phyloP scores from a whole-genome alignment of 257 asterid genomes.

The Przewalskia tangutica region DNA sequence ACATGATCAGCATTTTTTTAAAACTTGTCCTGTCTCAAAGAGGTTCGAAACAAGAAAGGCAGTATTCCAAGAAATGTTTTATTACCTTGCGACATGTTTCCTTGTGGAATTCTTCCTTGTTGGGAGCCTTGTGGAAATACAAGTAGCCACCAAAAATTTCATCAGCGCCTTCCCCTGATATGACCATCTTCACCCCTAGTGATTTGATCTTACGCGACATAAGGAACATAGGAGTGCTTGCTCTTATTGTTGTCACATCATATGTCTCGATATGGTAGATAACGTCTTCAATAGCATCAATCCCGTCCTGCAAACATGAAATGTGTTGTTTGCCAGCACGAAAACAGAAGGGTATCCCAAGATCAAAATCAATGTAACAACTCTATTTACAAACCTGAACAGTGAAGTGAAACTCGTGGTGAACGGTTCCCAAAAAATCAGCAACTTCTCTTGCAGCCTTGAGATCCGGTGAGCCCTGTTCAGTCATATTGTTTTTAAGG shows the following conservation, averaged over 20 bases:
- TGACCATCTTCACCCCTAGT: slow-evolving; percentile 89
- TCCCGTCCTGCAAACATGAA: slow-evolving; percentile 55
- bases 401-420: slow-evolving; percentile 88
- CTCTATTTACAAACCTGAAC: slow-evolving; percentile 48
- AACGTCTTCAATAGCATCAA: slow-evolving; percentile 97
- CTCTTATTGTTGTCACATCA: slow-evolving; percentile 92
- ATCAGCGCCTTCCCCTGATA: slow-evolving; percentile 99
- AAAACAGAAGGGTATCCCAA: neutral
- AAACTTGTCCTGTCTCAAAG: neutral
- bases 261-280: slow-evolving; percentile 88
- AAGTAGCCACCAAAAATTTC: slow-evolving; percentile 95
- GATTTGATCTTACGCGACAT: slow-evolving; percentile 97
- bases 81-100: slow-evolving; percentile 86
- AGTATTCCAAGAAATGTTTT: neutral
- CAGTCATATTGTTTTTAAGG: neutral
- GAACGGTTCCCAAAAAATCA: slow-evolving; percentile 86
- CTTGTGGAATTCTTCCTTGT: slow-evolving; percentile 79
- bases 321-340: neutral
- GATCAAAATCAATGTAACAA: neutral
- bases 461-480: slow-evolving; percentile 90
- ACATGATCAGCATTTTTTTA: neutral
- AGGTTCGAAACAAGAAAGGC: neutral
- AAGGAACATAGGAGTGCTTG: slow-evolving; percentile 97
- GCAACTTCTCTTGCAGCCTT: slow-evolving; percentile 97
- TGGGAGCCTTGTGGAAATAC: slow-evolving; percentile 32